Base-by-base conservation (phyloP, 768 basidiomycete species). In the Omphalotus guepiniiformis region DNA sequence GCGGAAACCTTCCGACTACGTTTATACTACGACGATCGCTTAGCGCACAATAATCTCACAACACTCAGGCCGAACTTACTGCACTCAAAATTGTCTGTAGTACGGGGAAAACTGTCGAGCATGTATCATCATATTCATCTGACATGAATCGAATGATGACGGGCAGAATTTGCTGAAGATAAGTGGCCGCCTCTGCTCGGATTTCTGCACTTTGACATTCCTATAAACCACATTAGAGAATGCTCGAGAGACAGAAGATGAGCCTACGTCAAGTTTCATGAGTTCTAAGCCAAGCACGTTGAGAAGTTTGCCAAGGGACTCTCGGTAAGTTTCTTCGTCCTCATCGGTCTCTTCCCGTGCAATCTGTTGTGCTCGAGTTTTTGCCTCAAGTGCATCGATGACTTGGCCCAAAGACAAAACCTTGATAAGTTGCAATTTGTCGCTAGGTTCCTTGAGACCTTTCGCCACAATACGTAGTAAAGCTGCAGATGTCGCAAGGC, bases 71-170 rank as follows among this genome's bases (percentile, higher is more conserved):
- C 21, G n/a, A n/a, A 76, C 87, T 63, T 62, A 93, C 93, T 41
- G 75, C 76, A 25, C 75, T 71, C 30, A 99, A 77, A 47, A 96
- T 70, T 18, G 79, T 75, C 52, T 84, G 80, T 12, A 96, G 69
- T 47, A 96, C 69, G 3, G 89, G 83, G 58, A 93, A 90, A 32
- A 97, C 76, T 6, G 93, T 86, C 18, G 82, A 80, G 53, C 85
- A 84, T 5, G 91, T 93, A 57, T 95, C 93, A 52, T 94, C 90
- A 53, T 90, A 89, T 22, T 85, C 75, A 59, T 98, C 96, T 7
- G 85, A 85, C 69, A 98, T 74, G 70, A 97, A 93, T 13, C 81
- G 84, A 9, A 99, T 74, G 71, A 92, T 77, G 28, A 93, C 74
- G 1, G 93, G 91, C 15, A 93, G 74, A 35, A 85, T 67, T 56